Conservation (phyloP, 352 stramenopile species). For the Pythium insidiosum region DNA sequence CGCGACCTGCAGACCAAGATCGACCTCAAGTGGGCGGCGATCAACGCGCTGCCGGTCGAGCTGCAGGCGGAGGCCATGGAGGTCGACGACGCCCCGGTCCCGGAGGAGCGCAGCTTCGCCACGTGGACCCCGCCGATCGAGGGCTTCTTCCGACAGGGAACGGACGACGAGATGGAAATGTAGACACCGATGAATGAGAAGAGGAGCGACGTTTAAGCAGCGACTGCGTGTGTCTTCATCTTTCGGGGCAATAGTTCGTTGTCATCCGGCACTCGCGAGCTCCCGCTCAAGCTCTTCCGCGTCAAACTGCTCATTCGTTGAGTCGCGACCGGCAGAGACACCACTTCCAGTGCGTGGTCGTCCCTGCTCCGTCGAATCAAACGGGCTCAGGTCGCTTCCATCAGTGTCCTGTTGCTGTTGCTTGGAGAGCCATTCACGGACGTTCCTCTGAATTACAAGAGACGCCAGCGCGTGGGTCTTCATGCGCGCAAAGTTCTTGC, state of each 20-base stretch:
- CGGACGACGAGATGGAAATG: constrained; percentile 31
- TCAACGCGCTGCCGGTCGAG: constrained; percentile 76
- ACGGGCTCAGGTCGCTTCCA: not conserved
- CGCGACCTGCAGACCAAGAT: constrained; percentile 88
- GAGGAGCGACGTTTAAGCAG: not conserved
- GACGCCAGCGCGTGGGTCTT: constrained; percentile 77
- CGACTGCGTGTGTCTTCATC: too few species aligned
- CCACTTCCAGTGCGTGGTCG: too few species aligned
- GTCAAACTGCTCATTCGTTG: too few species aligned
- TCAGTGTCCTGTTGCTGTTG: not conserved
- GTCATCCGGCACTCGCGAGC: too few species aligned
- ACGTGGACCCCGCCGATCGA: constrained; percentile 86
- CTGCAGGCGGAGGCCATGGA: constrained; percentile 77
- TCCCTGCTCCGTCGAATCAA: not conserved
- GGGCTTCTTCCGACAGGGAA: constrained; percentile 77
- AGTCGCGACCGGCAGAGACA: too few species aligned
- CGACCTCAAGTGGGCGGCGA: constrained; percentile 87
- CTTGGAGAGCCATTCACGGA: constrained; percentile 81
- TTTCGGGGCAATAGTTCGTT: too few species aligned
- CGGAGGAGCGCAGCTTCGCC: constrained; percentile 63
- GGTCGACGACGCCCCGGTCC: constrained; percentile 45
- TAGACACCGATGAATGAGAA: constrained; percentile 8
- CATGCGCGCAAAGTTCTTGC: constrained; percentile 84
- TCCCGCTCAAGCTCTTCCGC: too few species aligned
- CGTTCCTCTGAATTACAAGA: constrained; percentile 80